A percentile compares a stretch with the other conserved stretches of the same genome.
Conservation (phyloP, 2,329 filamentous ascomycete species). For the Ceratocystis smalleyi region DNA sequence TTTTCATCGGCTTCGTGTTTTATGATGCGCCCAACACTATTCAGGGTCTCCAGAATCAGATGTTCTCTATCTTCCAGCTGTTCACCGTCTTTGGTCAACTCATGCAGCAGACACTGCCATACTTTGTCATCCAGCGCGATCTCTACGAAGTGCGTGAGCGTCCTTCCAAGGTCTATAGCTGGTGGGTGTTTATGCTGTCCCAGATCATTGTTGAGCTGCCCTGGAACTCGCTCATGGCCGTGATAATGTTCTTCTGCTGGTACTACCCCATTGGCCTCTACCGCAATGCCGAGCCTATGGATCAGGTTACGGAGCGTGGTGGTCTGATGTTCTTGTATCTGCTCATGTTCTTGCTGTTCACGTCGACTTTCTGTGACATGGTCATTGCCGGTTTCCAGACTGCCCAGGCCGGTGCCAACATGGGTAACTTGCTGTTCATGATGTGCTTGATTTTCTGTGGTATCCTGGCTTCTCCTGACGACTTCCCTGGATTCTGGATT, state of each 20-base stretch:
- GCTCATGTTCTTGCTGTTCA: slow-evolving; percentile 61
- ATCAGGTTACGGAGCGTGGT: slow-evolving; percentile 51
- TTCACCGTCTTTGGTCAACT: slow-evolving; percentile 68
- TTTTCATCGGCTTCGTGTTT: slow-evolving; percentile 76
- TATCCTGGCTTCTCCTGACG: slow-evolving; percentile 49
- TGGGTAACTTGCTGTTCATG: slow-evolving; percentile 60
- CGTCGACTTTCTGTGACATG: slow-evolving; percentile 65
- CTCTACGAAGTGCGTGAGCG: slow-evolving; percentile 76
- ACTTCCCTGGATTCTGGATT: slow-evolving; percentile 61
- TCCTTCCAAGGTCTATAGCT: slow-evolving; percentile 69
- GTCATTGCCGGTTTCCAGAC: slow-evolving; percentile 60
- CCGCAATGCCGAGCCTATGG: slow-evolving; percentile 47
- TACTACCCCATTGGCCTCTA: slow-evolving; percentile 77
- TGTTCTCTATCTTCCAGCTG: slow-evolving; percentile 76
- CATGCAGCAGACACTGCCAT: slow-evolving; percentile 68
- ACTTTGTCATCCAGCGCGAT: slow-evolving; percentile 66
- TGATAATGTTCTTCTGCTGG: slow-evolving; percentile 66
- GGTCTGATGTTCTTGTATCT: slow-evolving; percentile 67
- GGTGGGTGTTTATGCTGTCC: slow-evolving; percentile 71
- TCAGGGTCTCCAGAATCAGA: slow-evolving; percentile 70
- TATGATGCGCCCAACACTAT: slow-evolving; percentile 54
- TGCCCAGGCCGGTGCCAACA: slow-evolving; percentile 59
- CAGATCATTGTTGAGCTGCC: slow-evolving; percentile 75
- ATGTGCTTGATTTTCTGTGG: slow-evolving; percentile 61
- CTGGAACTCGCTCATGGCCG: slow-evolving; percentile 62